These are phyloP conservation scores for Colletotrichum tabaci DNA, from an alignment of 2,329 filamentous ascomycete genomes.

Conservation along the genomic window DNA sequence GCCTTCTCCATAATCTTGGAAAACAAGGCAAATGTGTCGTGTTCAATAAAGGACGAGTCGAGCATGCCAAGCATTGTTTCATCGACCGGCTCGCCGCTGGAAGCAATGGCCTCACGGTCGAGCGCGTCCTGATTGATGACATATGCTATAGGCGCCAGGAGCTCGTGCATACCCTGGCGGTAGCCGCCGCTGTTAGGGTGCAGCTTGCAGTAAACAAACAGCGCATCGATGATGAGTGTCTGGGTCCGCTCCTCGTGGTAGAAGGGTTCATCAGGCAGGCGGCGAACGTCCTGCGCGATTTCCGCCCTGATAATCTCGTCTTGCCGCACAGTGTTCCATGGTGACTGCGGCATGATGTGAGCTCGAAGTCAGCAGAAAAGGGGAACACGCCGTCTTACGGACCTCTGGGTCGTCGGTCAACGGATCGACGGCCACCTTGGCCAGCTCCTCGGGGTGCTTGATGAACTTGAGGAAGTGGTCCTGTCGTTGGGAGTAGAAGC, in stretches of 20 bases:
- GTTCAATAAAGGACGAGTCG: constrained; percentile 83
- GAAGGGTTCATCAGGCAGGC: constrained; percentile 92
- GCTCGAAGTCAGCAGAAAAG: neutral
- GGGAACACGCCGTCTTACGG: constrained; percentile 44
- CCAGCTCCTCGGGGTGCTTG: constrained; percentile 85
- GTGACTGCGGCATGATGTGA: constrained; percentile 77
- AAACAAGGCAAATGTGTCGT: constrained; percentile 91
- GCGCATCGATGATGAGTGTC: constrained; percentile 84
- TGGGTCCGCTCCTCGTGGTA: constrained; percentile 88
- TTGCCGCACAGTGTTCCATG: constrained; percentile 88
- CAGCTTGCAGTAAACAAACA: constrained; percentile 96
- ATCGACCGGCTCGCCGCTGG: constrained; percentile 57
- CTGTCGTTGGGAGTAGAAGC: constrained; percentile 80
- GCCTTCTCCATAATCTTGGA: constrained; percentile 89
- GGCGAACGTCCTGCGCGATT: constrained; percentile 93
- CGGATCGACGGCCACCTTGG: constrained; percentile 81
- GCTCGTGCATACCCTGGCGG: constrained; percentile 98
- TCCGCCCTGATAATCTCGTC: constrained; percentile 90
- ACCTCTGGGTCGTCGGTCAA: constrained; percentile 83
- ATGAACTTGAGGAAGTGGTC: constrained; percentile 86
- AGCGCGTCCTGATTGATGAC: constrained; percentile 87
- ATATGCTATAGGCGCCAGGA: constrained; percentile 90
- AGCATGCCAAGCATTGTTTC: constrained; percentile 75
- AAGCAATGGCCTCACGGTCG: constrained; percentile 58
- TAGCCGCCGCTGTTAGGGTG: constrained; percentile 90